phyloP scores from a whole-genome alignment of 1,139 yeast species.

The Pneumocystis jirovecii region DNA sequence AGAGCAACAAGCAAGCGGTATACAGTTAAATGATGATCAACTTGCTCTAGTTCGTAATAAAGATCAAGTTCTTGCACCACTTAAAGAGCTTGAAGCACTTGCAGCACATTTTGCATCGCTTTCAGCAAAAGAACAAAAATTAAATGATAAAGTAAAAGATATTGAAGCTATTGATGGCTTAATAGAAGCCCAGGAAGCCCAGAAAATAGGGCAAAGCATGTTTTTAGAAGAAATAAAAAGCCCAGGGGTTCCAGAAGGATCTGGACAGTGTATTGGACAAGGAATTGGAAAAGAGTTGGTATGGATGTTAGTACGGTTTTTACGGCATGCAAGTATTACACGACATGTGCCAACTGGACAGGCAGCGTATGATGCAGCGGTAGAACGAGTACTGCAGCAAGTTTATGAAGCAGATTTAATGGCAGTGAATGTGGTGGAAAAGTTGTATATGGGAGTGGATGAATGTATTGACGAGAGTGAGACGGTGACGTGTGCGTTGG shows the following conservation, averaged over 20 bases:
- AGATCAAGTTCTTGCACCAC: slow-evolving; percentile 26
- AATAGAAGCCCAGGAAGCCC: too few relatives aligned
- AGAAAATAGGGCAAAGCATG: not conserved
- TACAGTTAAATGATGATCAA: slow-evolving; percentile 24
- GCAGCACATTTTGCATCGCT: slow-evolving; percentile 17
- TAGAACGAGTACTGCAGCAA: slow-evolving; percentile 22
- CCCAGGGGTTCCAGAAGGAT: too few relatives aligned
- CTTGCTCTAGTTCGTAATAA: slow-evolving; percentile 21
- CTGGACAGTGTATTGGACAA: not conserved
- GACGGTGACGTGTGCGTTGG: not conserved
- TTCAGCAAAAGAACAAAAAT: too few relatives aligned
- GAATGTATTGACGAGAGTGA: not conserved
- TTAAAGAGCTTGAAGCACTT: slow-evolving; percentile 25
- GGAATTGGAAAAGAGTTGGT: slow-evolving; percentile 16
- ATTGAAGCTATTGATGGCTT: too few relatives aligned
- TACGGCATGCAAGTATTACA: slow-evolving; percentile 25
- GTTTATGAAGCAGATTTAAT: slow-evolving; percentile 25
- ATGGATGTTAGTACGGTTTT: slow-evolving; percentile 20
- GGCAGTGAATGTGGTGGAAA: slow-evolving; percentile 11
- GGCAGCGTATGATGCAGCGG: slow-evolving; percentile 18
- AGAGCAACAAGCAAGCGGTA: slow-evolving; percentile 19
- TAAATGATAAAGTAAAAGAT: too few relatives aligned
- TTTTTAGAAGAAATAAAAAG: too few relatives aligned
- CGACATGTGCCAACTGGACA: slow-evolving; percentile 19
- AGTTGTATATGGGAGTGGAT: not conserved